phyloP scores from a whole-genome alignment of 257 asterid genomes.

The Fraxinus quadrangulata region DNA sequence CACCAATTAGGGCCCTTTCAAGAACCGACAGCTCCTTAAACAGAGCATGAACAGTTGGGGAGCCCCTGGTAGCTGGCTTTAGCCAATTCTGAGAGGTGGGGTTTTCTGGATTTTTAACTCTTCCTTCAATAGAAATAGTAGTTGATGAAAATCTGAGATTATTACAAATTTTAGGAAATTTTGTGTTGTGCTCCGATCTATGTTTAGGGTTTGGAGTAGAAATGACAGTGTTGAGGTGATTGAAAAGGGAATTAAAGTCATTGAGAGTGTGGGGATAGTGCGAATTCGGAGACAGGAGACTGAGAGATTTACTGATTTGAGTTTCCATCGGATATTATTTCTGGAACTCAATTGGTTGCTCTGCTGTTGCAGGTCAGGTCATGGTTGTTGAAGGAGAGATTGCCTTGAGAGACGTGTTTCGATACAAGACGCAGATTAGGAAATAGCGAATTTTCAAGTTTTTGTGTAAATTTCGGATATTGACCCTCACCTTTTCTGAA shows the following conservation, averaged over 20 bases:
- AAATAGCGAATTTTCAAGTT: not conserved
- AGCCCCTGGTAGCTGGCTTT: conserved; percentile 64
- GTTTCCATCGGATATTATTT: conserved; percentile 49
- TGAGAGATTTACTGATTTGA: conserved; percentile 44
- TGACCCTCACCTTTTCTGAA: no score
- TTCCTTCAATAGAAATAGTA: conserved; percentile 49
- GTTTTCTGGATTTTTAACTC: conserved; percentile 31
- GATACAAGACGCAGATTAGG: not conserved
- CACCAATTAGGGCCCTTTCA: conserved; percentile 80
- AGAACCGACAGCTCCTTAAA: conserved; percentile 77
- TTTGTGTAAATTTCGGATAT: no score
- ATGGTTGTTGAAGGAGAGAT: not conserved
- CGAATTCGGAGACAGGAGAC: conserved; percentile 43
- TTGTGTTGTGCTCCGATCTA: conserved; percentile 11
- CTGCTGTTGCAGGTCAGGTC: not conserved
- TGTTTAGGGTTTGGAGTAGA: conserved; percentile 41
- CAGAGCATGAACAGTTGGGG: conserved; percentile 59
- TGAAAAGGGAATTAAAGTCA: conserved; percentile 71
- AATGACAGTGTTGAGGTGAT: conserved; percentile 60
- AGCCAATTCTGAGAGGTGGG: conserved; percentile 45
- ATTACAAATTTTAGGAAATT: conserved; percentile 27
- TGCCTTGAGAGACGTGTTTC: conserved; percentile 8
- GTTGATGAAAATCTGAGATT: conserved; percentile 59
- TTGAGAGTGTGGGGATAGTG: conserved; percentile 25
- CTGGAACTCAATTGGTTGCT: not conserved